These are phyloP conservation scores for Bipolaris bicolor DNA, from an alignment of 2,329 filamentous ascomycete genomes.

Conservation along the genomic window DNA sequence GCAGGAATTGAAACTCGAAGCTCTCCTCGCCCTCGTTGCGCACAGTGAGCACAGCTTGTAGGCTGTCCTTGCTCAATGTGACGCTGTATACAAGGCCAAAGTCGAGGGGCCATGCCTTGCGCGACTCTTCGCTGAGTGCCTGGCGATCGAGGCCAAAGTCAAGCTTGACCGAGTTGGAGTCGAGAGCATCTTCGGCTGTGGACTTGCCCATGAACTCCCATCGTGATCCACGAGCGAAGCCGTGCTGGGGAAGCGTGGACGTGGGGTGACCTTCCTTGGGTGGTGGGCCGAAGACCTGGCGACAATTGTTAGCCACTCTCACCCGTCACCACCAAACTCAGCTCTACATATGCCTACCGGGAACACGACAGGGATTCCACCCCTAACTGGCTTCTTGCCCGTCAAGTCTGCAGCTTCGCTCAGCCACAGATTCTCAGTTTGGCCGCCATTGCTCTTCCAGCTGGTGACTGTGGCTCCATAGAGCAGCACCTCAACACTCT, in stretches of 20 bases:
- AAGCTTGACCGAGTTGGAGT: slow-evolving; percentile 74
- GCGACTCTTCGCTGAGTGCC: slow-evolving; percentile 71
- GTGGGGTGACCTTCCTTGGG: slow-evolving; percentile 79
- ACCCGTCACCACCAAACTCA: neutral
- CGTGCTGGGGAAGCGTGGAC: slow-evolving; percentile 83
- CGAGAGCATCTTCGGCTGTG: slow-evolving; percentile 64
- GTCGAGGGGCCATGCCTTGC: slow-evolving; percentile 79
- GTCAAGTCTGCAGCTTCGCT: slow-evolving; percentile 81
- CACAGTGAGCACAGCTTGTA: slow-evolving; percentile 83
- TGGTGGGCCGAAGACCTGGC: slow-evolving; percentile 79
- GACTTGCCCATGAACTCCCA: slow-evolving; percentile 97
- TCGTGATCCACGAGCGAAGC: slow-evolving; percentile 84
- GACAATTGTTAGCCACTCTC: slow-evolving; percentile 15
- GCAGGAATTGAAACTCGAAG: slow-evolving; percentile 89
- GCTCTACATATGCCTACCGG: slow-evolving; percentile 72
- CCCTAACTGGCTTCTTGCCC: slow-evolving; percentile 86
- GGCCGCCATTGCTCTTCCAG: slow-evolving; percentile 82
- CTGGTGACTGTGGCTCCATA: slow-evolving; percentile 90
- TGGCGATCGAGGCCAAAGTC: slow-evolving; percentile 88
- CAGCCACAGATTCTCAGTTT: slow-evolving; percentile 81
- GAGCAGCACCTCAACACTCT: slow-evolving; percentile 84
- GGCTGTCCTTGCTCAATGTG: slow-evolving; percentile 73
- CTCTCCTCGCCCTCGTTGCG: slow-evolving; percentile 82
- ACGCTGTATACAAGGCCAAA: slow-evolving; percentile 95
- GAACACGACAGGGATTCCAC: slow-evolving; percentile 91